A percentile compares a stretch with the other conserved stretches of the same genome.
Conservation (phyloP, 169 alveolate genomes). For the Plasmodium relictum region DNA sequence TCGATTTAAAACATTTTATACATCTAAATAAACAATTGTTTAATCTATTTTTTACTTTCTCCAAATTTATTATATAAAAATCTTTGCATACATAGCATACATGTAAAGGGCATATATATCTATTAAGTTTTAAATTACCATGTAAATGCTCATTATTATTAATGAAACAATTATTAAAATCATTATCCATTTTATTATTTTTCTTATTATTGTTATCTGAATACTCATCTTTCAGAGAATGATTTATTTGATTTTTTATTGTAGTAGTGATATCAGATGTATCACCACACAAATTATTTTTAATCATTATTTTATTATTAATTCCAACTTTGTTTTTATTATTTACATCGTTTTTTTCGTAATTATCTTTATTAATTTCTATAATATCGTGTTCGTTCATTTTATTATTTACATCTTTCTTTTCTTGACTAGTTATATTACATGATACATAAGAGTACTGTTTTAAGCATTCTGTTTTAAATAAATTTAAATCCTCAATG, state of each 20-base stretch:
- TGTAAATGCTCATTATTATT: too few relatives aligned
- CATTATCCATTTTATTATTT: background rate
- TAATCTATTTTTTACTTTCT: slow-evolving; percentile 6
- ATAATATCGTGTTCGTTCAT: background rate
- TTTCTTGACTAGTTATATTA: background rate
- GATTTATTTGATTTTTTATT: background rate
- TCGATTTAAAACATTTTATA: slow-evolving; percentile 44
- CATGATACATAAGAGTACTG: slow-evolving; percentile 4
- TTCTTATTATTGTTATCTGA: background rate
- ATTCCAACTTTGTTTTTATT: background rate
- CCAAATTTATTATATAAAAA: slow-evolving; percentile 30
- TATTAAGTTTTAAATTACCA: slow-evolving; percentile 8
- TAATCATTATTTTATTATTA: background rate
- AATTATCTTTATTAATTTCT: background rate
- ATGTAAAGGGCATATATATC: slow-evolving; percentile 69
- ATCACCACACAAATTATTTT: background rate
- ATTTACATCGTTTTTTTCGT: background rate
- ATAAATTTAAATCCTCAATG: slow-evolving; percentile 13
- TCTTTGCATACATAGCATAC: slow-evolving; percentile 57
- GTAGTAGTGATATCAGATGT: background rate
- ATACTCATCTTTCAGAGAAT: background rate
- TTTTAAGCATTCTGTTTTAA: slow-evolving; percentile 28
- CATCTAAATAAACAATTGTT: slow-evolving; percentile 41
- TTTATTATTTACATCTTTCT: background rate
- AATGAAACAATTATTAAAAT: background rate